These are phyloP conservation scores for Vanrija sp. DNA, from an alignment of 1,284 basidiomycete genomes.

Conservation along the genomic window DNA sequence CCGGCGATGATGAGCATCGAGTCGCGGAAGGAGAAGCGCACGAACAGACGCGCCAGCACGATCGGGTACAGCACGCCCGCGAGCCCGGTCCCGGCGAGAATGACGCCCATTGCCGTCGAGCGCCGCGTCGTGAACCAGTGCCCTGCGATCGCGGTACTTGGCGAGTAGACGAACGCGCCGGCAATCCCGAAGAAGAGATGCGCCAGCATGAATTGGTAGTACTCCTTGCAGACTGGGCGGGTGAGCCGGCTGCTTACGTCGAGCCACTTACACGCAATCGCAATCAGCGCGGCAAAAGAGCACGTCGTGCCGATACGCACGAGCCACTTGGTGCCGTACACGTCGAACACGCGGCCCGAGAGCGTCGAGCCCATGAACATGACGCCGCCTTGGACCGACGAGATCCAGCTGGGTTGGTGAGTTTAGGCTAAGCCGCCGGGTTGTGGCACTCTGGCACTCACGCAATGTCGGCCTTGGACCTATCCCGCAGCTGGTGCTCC, in stretches of 20 bases:
- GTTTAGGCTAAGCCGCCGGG: not conserved
- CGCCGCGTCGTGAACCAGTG: conserved; percentile 45
- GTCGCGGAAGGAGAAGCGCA: conserved; percentile 34
- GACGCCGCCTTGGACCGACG: conserved; percentile 34
- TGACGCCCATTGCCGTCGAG: conserved; percentile 39
- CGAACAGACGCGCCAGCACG: conserved; percentile 36
- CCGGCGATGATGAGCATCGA: conserved; percentile 41
- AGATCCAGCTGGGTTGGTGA: conserved; percentile 34
- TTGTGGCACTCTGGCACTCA: conserved; percentile 15
- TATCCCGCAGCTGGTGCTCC: conserved; percentile 32
- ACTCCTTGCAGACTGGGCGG: conserved; percentile 30
- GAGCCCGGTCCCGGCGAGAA: conserved; percentile 38
- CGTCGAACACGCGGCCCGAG: conserved; percentile 43
- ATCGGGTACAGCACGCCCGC: conserved; percentile 46
- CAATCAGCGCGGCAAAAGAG: conserved; percentile 29
- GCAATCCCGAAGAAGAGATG: conserved; percentile 38
- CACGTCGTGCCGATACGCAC: conserved; percentile 26
- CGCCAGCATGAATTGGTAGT: conserved; percentile 45
- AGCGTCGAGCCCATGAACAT: conserved; percentile 35
- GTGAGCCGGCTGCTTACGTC: too few species aligned
- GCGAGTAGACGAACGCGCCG: conserved; percentile 38
- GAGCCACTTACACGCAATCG: conserved; percentile 37
- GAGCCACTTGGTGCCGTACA: conserved; percentile 36
- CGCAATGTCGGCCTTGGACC: conserved; percentile 38
- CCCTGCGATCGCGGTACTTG: conserved; percentile 37